phyloP scores from a whole-genome alignment of 257 asterid species.

The Ligustrum vulgare region DNA sequence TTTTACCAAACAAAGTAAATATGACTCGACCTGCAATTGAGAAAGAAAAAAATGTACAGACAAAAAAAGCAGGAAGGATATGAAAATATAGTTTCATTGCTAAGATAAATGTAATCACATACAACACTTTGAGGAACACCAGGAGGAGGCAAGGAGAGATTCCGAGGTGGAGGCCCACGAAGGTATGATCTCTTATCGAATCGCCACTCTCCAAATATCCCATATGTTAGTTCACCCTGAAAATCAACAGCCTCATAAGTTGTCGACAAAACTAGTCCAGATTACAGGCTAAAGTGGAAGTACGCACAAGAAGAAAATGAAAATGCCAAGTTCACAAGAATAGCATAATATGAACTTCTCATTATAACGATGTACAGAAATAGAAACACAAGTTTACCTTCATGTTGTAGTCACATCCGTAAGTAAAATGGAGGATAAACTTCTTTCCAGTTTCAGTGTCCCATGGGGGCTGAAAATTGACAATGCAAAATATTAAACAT shows the following conservation, averaged over 20 bases:
- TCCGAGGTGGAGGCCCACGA: slow-evolving; percentile 49
- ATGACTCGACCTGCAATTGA: neutral
- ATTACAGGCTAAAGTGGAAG: neutral
- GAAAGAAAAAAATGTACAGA: neutral
- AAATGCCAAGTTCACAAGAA: neutral
- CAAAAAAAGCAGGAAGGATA: neutral
- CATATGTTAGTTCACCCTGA: slow-evolving; percentile 62
- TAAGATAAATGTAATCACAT: slow-evolving; percentile 15
- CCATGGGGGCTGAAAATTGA: slow-evolving; percentile 66
- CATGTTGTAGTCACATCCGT: slow-evolving; percentile 57
- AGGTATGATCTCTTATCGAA: slow-evolving; percentile 58
- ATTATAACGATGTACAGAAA: neutral
- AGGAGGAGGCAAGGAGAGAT: slow-evolving; percentile 61
- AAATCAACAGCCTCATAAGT: neutral
- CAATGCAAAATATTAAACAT: slow-evolving; percentile 1
- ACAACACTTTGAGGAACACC: slow-evolving; percentile 79
- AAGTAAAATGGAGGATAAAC: slow-evolving; percentile 64
- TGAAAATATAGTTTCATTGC: neutral
- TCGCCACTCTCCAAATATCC: slow-evolving; percentile 60
- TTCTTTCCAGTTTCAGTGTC: slow-evolving; percentile 46
- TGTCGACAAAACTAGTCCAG: neutral
- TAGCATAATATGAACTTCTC: neutral
- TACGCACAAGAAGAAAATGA: neutral
- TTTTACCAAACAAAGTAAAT: neutral
- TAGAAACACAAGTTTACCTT: slow-evolving; percentile 35